These are phyloP conservation scores for Globisporangium heterothallicum DNA, from an alignment of 352 stramenopile species.

Conservation along the genomic window DNA sequence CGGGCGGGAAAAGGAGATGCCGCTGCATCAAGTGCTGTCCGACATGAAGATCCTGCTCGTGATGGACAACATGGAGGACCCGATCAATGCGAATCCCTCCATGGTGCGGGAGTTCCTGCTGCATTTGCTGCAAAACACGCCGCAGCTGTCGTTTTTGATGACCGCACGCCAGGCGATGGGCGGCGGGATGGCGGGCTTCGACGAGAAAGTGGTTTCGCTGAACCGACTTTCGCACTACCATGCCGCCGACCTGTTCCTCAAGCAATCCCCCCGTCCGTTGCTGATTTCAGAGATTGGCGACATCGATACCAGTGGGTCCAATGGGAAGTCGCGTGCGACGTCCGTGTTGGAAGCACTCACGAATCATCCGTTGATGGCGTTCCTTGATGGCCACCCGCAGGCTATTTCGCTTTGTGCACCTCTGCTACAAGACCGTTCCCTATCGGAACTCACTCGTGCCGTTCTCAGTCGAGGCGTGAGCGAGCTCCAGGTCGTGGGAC, in stretches of 20 bases:
- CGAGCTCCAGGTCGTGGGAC: constrained; percentile 58
- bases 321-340: constrained; percentile 17
- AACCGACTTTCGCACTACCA: constrained; percentile 69
- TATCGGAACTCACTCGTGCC: constrained; percentile 66
- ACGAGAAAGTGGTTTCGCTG: constrained; percentile 78
- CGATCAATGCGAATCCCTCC: constrained; percentile 58
- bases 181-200: constrained; percentile 59
- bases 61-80: constrained; percentile 83
- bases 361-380: constrained; percentile 71
- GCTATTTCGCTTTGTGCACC: constrained; percentile 75
- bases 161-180: constrained; percentile 70
- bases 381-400: constrained; percentile 75
- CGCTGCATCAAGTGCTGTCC: constrained; percentile 44
- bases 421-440: constrained; percentile 64
- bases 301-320: constrained; percentile 24
- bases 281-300: constrained; percentile 65
- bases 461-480: constrained; percentile 66
- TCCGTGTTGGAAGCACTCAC: constrained; percentile 59
- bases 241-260: constrained; percentile 69
- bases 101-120: constrained; percentile 56
- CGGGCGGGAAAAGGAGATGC: constrained; percentile 56
- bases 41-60: constrained; percentile 63
- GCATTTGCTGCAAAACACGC: constrained; percentile 57
- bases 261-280: constrained; percentile 63
- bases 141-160: constrained; percentile 60